These are phyloP conservation scores for Xenosphaeropsis pyriputrescens DNA, from an alignment of 2,329 filamentous ascomycete species.

Conservation along the genomic window DNA sequence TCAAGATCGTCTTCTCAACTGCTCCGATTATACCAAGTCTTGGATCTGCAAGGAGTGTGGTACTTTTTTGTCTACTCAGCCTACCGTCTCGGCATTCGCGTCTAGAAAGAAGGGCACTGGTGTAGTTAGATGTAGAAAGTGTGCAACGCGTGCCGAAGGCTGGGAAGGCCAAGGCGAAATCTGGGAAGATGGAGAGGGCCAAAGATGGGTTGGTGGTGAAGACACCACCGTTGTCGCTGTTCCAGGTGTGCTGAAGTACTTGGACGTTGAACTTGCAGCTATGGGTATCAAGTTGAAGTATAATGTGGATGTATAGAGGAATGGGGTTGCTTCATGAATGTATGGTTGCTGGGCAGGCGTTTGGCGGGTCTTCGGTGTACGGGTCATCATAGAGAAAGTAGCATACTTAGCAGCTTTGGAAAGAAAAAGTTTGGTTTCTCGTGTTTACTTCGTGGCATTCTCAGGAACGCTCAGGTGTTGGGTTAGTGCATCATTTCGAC, in stretches of 20 bases:
- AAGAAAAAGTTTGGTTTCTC: no score
- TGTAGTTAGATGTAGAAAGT: slow-evolving; percentile 66
- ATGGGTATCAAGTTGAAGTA: slow-evolving; percentile 97
- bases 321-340: background rate
- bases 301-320: slow-evolving; percentile 37
- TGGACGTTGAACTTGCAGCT: slow-evolving; percentile 88
- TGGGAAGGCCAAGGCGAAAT: slow-evolving; percentile 47
- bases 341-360: background rate
- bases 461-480: no score
- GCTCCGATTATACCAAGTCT: slow-evolving; percentile 79
- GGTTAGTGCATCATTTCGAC: no score
- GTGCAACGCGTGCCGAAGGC: slow-evolving; percentile 34
- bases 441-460: no score
- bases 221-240: slow-evolving; percentile 86
- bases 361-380: background rate
- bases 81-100: slow-evolving; percentile 52
- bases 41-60: slow-evolving; percentile 87
- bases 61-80: slow-evolving; percentile 78
- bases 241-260: slow-evolving; percentile 79
- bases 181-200: slow-evolving; percentile 85
- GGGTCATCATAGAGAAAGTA: no score
- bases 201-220: slow-evolving; percentile 75
- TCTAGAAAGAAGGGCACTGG: slow-evolving; percentile 51
- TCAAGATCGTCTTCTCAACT: slow-evolving; percentile 93
- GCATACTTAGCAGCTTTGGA: no score